A percentile compares a stretch with the other conserved stretches of the same genome.
Evolutionary conservation across 2,329 filamentous ascomycete genomes (phyloP).

Genomic region (Pseudocercospora eumusae): DNA sequence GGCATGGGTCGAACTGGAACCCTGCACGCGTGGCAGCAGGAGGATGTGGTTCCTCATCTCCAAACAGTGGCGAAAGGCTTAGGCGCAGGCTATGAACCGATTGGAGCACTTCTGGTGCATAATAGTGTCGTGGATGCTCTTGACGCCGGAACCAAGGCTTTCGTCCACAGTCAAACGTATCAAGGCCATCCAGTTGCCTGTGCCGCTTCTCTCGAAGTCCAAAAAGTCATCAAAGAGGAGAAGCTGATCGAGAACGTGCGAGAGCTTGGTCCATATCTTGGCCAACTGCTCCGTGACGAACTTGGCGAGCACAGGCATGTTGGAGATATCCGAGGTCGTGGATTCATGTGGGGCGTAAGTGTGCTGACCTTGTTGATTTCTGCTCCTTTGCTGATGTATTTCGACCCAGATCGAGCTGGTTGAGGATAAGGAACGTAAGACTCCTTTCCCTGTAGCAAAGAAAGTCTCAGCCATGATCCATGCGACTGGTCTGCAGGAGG

Average conservation of each 20-base stretch:
- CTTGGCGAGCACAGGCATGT: conserved; percentile 53
- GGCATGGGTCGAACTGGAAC: conserved; percentile 36
- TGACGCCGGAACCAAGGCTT: conserved; percentile 44
- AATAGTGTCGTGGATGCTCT: conserved; percentile 51
- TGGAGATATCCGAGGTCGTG: conserved; percentile 60
- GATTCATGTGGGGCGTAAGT: conserved; percentile 52
- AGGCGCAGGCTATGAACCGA: conserved; percentile 61
- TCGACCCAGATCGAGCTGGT: conserved; percentile 57
- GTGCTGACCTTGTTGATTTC: neutral
- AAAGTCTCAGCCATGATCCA: conserved; percentile 52
- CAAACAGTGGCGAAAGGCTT: conserved; percentile 66
- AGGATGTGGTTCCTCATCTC: conserved; percentile 59
- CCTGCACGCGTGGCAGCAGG: conserved; percentile 37
- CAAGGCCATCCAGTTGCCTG: conserved; percentile 59
- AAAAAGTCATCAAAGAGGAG: conserved; percentile 58
- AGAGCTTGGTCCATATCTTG: conserved; percentile 52
- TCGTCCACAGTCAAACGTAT: conserved; percentile 62
- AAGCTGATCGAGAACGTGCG: conserved; percentile 58
- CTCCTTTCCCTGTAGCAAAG: conserved; percentile 50
- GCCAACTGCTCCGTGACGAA: conserved; percentile 43
- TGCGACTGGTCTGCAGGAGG: conserved; percentile 36
- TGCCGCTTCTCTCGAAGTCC: conserved; percentile 62
- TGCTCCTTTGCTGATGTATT: neutral
- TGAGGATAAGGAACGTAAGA: conserved; percentile 53
- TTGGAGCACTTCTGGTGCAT: conserved; percentile 57